Conservation (phyloP, 768 basidiomycete species). For the Calocybe cyanea region DNA sequence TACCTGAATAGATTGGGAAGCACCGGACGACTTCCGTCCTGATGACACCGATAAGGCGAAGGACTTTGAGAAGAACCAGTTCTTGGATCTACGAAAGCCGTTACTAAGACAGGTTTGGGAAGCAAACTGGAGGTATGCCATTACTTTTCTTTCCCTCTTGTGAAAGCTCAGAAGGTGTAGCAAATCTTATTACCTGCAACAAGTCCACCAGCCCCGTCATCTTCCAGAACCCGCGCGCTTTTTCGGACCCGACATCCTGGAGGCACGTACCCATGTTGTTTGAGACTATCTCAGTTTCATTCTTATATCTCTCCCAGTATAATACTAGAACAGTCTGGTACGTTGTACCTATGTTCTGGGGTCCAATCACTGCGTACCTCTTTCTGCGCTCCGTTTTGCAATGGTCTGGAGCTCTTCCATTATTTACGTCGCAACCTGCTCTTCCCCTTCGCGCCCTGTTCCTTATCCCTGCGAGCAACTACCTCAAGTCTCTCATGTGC, state of each 20-base stretch:
- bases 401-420: conserved; percentile 68
- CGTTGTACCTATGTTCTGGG: conserved; percentile 89
- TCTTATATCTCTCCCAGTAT: conserved; percentile 36
- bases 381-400: conserved; percentile 79
- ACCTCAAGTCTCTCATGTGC: conserved; percentile 55
- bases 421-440: conserved; percentile 53
- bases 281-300: background rate
- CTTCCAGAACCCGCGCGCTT: conserved; percentile 78
- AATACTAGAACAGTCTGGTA: conserved; percentile 91
- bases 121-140: conserved; percentile 70
- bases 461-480: conserved; percentile 45
- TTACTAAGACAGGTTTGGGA: conserved; percentile 84
- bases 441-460: conserved; percentile 49
- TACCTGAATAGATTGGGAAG: conserved; percentile 70
- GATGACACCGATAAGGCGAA: conserved; percentile 78
- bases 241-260: conserved; percentile 78
- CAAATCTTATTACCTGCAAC: conserved; percentile 93
- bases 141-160: background rate
- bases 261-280: conserved; percentile 43
- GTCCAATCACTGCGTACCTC: conserved; percentile 79
- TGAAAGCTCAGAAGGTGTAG: conserved; percentile 31
- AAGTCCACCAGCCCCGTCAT: conserved; percentile 96
- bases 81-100: conserved; percentile 86
- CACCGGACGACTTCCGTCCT: conserved; percentile 86
- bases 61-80: conserved; percentile 88